phyloP scores from a whole-genome alignment of 2,329 filamentous ascomycete genomes.

The Pseudomassariella vexata region DNA sequence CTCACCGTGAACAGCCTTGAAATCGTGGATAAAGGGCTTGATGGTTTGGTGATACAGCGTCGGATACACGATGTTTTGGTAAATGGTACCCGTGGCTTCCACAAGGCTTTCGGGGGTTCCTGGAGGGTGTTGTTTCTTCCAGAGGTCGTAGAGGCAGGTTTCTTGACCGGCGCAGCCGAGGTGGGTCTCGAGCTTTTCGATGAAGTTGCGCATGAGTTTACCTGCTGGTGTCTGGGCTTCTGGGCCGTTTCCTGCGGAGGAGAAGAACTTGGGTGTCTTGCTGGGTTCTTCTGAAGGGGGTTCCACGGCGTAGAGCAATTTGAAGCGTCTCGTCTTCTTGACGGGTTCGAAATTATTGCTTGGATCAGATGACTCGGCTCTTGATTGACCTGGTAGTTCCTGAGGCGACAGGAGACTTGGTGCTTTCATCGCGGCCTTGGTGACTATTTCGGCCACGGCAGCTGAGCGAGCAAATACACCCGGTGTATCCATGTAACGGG shows the following conservation, averaged over 20 bases:
- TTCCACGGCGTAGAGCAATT: slow-evolving; percentile 12
- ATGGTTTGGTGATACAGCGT: slow-evolving; percentile 7
- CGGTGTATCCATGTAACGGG: slow-evolving; percentile 7
- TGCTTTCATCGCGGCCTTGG: slow-evolving; percentile 4
- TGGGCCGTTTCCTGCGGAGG: not conserved
- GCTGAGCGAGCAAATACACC: slow-evolving; percentile 14
- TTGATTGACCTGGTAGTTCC: too few species aligned
- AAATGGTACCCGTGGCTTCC: slow-evolving; percentile 9
- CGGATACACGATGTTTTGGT: slow-evolving; percentile 11
- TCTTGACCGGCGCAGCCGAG: slow-evolving; percentile 9
- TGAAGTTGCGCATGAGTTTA: slow-evolving; percentile 8
- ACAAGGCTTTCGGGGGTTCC: slow-evolving; percentile 5
- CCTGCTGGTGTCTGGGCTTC: slow-evolving; percentile 4
- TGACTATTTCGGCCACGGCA: slow-evolving; percentile 4
- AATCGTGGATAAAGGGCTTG: slow-evolving; percentile 7
- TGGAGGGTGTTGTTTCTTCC: slow-evolving; percentile 9
- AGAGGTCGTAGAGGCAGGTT: slow-evolving; percentile 10
- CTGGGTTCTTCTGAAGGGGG: not conserved
- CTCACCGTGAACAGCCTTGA: slow-evolving; percentile 2
- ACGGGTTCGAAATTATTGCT: not conserved
- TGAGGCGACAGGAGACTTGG: too few species aligned
- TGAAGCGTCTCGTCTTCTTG: slow-evolving; percentile 4
- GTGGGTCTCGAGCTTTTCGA: slow-evolving; percentile 6
- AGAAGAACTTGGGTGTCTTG: slow-evolving; percentile 11
- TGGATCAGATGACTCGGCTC: too few species aligned